Conservation (phyloP, 1,284 basidiomycete genomes). For the Polyporus tsugae region DNA sequence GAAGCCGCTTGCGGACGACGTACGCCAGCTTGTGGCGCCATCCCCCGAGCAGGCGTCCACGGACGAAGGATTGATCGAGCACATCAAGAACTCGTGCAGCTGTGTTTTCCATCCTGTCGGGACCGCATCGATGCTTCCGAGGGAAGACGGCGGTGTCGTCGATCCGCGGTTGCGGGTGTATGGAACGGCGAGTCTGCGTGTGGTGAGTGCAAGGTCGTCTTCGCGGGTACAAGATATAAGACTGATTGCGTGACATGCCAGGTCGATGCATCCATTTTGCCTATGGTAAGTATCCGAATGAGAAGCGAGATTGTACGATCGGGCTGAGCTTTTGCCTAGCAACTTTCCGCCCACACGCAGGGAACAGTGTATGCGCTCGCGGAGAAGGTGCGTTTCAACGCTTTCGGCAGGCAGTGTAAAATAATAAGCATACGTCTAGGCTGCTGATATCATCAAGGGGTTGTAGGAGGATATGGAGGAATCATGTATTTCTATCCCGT, state of each 20-base stretch:
- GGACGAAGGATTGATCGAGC: slow-evolving; percentile 29
- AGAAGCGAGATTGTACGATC: neutral
- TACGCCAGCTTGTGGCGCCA: slow-evolving; percentile 28
- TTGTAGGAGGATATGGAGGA: neutral
- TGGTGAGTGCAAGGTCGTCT: slow-evolving; percentile 14
- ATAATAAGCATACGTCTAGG: neutral
- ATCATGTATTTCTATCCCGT: neutral
- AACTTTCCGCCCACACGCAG: slow-evolving; percentile 7
- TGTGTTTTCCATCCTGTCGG: slow-evolving; percentile 30
- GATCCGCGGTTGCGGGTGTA: slow-evolving; percentile 46
- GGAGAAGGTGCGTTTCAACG: slow-evolving; percentile 14
- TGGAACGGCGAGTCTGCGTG: slow-evolving; percentile 45
- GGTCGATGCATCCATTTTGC: slow-evolving; percentile 27
- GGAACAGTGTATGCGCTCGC: slow-evolving; percentile 20
- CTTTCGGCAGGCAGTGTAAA: neutral
- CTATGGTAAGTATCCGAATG: slow-evolving; percentile 10
- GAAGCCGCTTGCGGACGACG: slow-evolving; percentile 20
- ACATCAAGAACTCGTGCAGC: slow-evolving; percentile 19
- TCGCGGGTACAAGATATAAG: slow-evolving; percentile 29
- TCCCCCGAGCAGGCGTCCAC: slow-evolving; percentile 17
- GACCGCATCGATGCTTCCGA: slow-evolving; percentile 52
- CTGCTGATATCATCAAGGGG: slow-evolving; percentile 15
- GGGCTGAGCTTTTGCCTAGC: neutral
- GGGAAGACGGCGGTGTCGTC: slow-evolving; percentile 39
- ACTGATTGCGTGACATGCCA: slow-evolving; percentile 24